phyloP scores from a whole-genome alignment of 306 rosid genomes.

The Pachyrhizus erosus region DNA sequence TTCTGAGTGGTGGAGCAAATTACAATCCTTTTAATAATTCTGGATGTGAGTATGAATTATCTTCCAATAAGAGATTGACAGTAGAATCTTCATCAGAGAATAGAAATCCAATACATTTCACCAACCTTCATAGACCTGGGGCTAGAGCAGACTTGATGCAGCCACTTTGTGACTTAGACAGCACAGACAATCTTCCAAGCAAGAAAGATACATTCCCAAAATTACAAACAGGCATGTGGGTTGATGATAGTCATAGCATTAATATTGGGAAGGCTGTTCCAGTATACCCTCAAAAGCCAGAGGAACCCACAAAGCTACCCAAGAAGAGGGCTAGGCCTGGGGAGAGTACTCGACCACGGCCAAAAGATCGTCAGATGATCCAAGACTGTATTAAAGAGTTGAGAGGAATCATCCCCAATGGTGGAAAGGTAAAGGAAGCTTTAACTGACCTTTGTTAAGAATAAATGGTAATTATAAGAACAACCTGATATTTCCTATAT shows the following conservation, averaged over 20 bases:
- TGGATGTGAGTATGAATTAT: slow-evolving; percentile 50
- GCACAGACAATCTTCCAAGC: slow-evolving; percentile 38
- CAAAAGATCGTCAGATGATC: slow-evolving; percentile 97
- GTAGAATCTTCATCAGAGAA: slow-evolving; percentile 51
- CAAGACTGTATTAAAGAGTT: slow-evolving; percentile 91
- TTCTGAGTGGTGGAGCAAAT: slow-evolving; percentile 58
- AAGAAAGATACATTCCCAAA: slow-evolving; percentile 61
- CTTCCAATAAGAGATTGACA: slow-evolving; percentile 50
- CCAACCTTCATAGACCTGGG: slow-evolving; percentile 42
- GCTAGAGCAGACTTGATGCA: slow-evolving; percentile 44
- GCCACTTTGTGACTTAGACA: slow-evolving; percentile 44
- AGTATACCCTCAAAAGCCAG: slow-evolving; percentile 51
- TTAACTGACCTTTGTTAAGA: slow-evolving; percentile 1
- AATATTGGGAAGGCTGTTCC: slow-evolving; percentile 47
- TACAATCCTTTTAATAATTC: slow-evolving; percentile 50
- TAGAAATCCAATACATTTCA: slow-evolving; percentile 45
- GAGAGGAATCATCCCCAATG: slow-evolving; percentile 81
- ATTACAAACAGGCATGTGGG: slow-evolving; percentile 62
- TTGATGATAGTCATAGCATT: slow-evolving; percentile 67
- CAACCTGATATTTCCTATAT: slow-evolving; percentile 5
- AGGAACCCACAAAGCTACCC: slow-evolving; percentile 57
- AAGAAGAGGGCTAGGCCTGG: slow-evolving; percentile 81
- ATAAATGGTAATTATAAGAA: not conserved
- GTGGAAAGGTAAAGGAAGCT: slow-evolving; percentile 71
- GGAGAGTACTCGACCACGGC: slow-evolving; percentile 83